These are phyloP conservation scores for Ilyonectria destructans DNA, from an alignment of 2,329 filamentous ascomycete genomes.

Conservation along the genomic window DNA sequence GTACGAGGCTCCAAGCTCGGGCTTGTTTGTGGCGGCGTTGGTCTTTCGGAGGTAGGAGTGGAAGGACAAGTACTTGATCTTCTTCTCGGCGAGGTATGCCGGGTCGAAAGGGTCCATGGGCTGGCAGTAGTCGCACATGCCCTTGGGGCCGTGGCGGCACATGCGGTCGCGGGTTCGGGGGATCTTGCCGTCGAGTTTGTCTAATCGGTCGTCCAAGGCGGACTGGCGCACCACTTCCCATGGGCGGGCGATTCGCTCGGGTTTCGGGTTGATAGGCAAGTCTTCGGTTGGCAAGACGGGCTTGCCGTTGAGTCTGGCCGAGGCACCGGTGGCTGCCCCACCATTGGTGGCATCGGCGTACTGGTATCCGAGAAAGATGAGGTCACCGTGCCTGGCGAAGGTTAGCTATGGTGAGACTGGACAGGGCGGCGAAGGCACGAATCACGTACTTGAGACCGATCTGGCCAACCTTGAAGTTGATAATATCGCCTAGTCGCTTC, in stretches of 20 bases:
- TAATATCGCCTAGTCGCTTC: constrained; percentile 73
- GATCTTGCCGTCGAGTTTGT: constrained; percentile 93
- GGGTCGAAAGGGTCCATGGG: constrained; percentile 93
- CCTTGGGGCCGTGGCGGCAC: constrained; percentile 96
- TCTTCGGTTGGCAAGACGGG: constrained; percentile 80
- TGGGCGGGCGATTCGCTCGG: constrained; percentile 62
- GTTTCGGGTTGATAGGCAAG: constrained; percentile 79
- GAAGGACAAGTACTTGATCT: constrained; percentile 99
- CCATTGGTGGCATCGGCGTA: constrained; percentile 64
- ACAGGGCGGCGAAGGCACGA: background rate
- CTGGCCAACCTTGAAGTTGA: constrained; percentile 69
- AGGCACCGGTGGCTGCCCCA: constrained; percentile 58
- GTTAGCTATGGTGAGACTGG: constrained; percentile 40
- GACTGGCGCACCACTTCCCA: constrained; percentile 96
- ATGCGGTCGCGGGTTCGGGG: constrained; percentile 84
- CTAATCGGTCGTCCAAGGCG: constrained; percentile 86
- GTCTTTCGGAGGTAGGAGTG: constrained; percentile 95
- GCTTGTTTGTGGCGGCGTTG: constrained; percentile 96
- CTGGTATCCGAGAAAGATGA: constrained; percentile 89
- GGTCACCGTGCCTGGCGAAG: constrained; percentile 82
- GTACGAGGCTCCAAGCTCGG: constrained; percentile 93
- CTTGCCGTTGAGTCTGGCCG: constrained; percentile 85
- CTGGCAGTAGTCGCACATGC: constrained; percentile 99
- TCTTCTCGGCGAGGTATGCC: constrained; percentile 93
- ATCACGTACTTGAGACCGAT: constrained; percentile 72